Conservation (phyloP, 768 basidiomycete species). For the Ramaria sp. region DNA sequence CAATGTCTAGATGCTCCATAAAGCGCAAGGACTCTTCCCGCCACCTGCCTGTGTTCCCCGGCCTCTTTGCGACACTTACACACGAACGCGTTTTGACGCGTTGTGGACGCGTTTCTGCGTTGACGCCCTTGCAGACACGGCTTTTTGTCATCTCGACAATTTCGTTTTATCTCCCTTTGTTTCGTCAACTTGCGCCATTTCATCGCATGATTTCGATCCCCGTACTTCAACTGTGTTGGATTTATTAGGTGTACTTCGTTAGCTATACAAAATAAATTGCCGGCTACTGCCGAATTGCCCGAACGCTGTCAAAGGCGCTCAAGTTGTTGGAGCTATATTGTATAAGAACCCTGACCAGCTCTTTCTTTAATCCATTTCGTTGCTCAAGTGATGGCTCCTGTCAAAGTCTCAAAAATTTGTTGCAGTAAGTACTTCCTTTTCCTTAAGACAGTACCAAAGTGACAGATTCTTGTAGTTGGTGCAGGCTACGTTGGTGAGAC, state of each 20-base stretch:
- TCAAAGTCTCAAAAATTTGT: slow-evolving; percentile 71
- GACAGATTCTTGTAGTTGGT: slow-evolving; percentile 40
- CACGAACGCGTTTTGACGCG: neutral
- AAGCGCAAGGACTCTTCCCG: neutral
- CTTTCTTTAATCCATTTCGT: neutral
- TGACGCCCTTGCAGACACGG: neutral
- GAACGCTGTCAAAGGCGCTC: too few relatives aligned
- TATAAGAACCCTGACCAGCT: neutral
- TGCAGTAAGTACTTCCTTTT: slow-evolving; percentile 52
- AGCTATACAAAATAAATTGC: too few relatives aligned
- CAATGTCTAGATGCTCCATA: neutral
- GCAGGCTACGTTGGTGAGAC: slow-evolving; percentile 86
- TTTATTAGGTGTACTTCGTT: too few relatives aligned
- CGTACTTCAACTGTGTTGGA: too few relatives aligned
- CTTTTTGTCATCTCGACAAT: neutral
- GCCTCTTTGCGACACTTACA: neutral
- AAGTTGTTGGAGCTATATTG: too few relatives aligned
- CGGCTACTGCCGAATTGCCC: too few relatives aligned
- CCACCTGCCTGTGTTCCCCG: neutral
- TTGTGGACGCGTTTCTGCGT: neutral
- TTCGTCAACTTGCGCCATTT: too few relatives aligned
- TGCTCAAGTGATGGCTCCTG: slow-evolving; percentile 21
- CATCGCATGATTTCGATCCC: too few relatives aligned
- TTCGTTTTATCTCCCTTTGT: neutral
- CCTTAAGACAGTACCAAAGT: slow-evolving; percentile 12